A percentile compares a stretch with the other conserved stretches of the same genome.
These are phyloP conservation scores for Trametes hirsuta DNA, from an alignment of 1,284 basidiomycete genomes.

Conservation along the genomic window DNA sequence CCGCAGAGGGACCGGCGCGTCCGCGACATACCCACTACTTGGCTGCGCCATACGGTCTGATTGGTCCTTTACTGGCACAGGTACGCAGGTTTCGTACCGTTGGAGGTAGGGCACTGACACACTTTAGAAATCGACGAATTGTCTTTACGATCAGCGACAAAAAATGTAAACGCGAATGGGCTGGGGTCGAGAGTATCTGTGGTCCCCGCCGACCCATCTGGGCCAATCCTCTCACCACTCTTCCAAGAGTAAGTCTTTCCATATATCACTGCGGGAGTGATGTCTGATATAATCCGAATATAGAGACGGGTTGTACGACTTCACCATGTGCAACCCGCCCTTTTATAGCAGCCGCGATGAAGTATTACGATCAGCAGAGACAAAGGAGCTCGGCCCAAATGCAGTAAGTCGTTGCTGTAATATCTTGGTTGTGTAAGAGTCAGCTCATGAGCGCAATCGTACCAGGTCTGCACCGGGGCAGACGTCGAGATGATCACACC, in stretches of 20 bases:
- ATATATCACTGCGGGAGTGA: too few species aligned
- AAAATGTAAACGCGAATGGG: conserved; percentile 59
- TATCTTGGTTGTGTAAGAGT: neutral
- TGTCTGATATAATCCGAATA: neutral
- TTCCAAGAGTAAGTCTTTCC: neutral
- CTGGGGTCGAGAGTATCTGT: conserved; percentile 56
- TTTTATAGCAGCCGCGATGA: conserved; percentile 84
- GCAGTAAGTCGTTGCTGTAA: conserved; percentile 53
- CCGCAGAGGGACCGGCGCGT: conserved; percentile 87
- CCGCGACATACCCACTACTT: conserved; percentile 88
- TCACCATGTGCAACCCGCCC: conserved; percentile 95
- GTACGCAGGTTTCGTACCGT: conserved; percentile 41
- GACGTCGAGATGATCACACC: conserved; percentile 84
- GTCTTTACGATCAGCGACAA: conserved; percentile 57
- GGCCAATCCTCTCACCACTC: conserved; percentile 41
- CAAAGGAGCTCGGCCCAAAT: conserved; percentile 65
- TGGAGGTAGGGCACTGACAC: neutral
- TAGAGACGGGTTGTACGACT: conserved; percentile 50
- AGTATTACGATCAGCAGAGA: conserved; percentile 56
- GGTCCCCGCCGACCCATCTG: conserved; percentile 40
- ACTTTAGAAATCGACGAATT: conserved; percentile 65
- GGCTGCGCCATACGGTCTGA: conserved; percentile 56
- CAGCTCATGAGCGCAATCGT: neutral
- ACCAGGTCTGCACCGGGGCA: conserved; percentile 80
- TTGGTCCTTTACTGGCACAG: conserved; percentile 74